A percentile compares a stretch with the other conserved stretches of the same genome.
Conservation (phyloP, 2,329 filamentous ascomycete species). For the Dactylellina sp. region DNA sequence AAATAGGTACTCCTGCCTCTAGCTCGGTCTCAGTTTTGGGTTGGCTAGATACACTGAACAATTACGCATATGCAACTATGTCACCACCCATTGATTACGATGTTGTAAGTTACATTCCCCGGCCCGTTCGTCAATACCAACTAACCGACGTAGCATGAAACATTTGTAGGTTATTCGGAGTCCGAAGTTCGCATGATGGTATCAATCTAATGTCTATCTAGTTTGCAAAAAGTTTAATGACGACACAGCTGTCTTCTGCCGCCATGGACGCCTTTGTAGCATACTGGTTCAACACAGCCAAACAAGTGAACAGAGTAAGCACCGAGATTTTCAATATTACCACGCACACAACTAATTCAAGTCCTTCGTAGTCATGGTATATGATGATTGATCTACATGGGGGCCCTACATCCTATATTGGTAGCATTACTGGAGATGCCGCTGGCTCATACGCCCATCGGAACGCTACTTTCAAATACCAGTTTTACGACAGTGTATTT, state of each 20-base stretch:
- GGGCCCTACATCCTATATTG: slow-evolving; percentile 62
- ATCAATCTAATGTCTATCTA: slow-evolving; percentile 2
- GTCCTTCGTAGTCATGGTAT: slow-evolving; percentile 61
- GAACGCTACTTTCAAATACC: slow-evolving; percentile 62
- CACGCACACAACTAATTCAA: slow-evolving; percentile 46
- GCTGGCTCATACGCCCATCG: slow-evolving; percentile 61
- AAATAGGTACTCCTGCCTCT: slow-evolving; percentile 58
- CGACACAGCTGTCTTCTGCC: slow-evolving; percentile 26
- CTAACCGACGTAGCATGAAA: slow-evolving; percentile 8
- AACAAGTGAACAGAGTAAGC: neutral
- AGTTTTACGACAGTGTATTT: slow-evolving; percentile 60
- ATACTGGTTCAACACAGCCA: slow-evolving; percentile 24
- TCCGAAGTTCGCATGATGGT: neutral
- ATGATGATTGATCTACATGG: slow-evolving; percentile 63
- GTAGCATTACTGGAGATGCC: slow-evolving; percentile 55
- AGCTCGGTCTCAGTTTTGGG: slow-evolving; percentile 58
- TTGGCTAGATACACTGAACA: slow-evolving; percentile 57
- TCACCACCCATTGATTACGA: slow-evolving; percentile 19
- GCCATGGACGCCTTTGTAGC: slow-evolving; percentile 21
- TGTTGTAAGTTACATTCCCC: neutral
- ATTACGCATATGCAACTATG: slow-evolving; percentile 36
- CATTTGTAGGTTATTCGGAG: slow-evolving; percentile 7
- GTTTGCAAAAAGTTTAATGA: slow-evolving; percentile 17
- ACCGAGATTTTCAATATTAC: slow-evolving; percentile 59
- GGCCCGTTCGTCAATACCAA: neutral